phyloP scores from a whole-genome alignment of 2,329 filamentous ascomycete species.

The Ceratocystis huliohia region DNA sequence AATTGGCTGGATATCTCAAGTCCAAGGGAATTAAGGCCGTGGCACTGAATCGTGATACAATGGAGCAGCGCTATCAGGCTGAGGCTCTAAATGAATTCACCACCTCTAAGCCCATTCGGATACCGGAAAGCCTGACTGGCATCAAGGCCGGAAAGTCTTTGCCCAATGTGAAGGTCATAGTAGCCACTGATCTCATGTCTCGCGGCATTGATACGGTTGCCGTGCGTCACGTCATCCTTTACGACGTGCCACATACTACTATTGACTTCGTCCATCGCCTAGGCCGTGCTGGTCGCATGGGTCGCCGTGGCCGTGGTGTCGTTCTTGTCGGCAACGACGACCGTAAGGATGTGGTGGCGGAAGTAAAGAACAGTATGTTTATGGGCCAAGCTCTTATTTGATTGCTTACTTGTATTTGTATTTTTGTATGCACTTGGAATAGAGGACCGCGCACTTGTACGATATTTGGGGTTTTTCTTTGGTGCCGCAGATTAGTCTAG shows the following conservation, averaged over 20 bases:
- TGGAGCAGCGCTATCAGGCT: conserved; percentile 55
- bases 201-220: conserved; percentile 88
- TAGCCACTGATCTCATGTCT: conserved; percentile 86
- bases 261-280: conserved; percentile 97
- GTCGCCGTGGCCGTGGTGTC: conserved; percentile 73
- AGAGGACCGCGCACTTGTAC: neutral
- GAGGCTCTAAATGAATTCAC: conserved; percentile 71
- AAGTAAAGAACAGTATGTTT: conserved; percentile 83
- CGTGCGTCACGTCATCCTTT: conserved; percentile 82
- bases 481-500: too few species aligned
- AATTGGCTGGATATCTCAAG: conserved; percentile 65
- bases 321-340: conserved; percentile 85
- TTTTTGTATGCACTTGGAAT: neutral
- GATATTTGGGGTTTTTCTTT: neutral
- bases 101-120: conserved; percentile 31
- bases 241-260: conserved; percentile 94
- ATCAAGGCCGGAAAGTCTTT: conserved; percentile 39
- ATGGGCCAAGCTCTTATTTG: conserved; percentile 67
- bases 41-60: conserved; percentile 73
- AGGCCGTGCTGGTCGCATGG: conserved; percentile 85
- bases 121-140: conserved; percentile 31
- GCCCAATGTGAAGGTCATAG: conserved; percentile 74
- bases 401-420: conserved; percentile 8
- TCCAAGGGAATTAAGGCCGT: conserved; percentile 81
- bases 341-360: conserved; percentile 75